These are phyloP conservation scores for Chaetomiaceae sp. DNA, from an alignment of 2,329 filamentous ascomycete genomes.

Conservation along the genomic window DNA sequence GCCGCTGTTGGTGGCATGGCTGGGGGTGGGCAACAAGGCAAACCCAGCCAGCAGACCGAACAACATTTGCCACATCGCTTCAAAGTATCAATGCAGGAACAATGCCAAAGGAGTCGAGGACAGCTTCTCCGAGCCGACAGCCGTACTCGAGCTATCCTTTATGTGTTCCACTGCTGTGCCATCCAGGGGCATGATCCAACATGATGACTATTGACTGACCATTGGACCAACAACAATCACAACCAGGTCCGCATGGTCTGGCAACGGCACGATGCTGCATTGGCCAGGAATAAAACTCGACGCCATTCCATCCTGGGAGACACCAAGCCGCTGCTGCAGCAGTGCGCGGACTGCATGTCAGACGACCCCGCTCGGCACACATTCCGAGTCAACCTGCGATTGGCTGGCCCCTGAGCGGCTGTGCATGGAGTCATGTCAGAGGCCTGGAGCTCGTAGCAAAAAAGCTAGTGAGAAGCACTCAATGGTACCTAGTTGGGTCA, in stretches of 20 bases:
- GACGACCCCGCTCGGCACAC: conserved; percentile 1
- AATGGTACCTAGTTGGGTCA: no score
- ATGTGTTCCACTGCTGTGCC: background rate
- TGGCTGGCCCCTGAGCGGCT: background rate
- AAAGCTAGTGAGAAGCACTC: no score
- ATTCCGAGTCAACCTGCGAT: background rate
- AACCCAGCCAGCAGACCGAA: background rate
- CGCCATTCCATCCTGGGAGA: background rate
- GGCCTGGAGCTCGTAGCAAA: no score
- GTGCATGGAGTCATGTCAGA: no score
- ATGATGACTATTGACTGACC: no score
- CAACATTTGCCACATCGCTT: background rate
- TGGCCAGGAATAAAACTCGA: background rate
- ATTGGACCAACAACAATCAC: no score
- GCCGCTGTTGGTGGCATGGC: background rate
- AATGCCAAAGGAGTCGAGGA: no score
- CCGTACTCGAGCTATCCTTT: no score
- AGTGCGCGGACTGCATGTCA: background rate
- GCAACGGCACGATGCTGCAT: background rate
- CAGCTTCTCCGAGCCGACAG: no score
- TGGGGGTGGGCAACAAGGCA: background rate
- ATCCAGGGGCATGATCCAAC: background rate
- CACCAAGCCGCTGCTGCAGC: no score
- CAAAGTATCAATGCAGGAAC: no score
- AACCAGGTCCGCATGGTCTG: background rate